These are phyloP conservation scores for Aureobasidium pullulans DNA, from an alignment of 2,329 filamentous ascomycete species.

Conservation along the genomic window DNA sequence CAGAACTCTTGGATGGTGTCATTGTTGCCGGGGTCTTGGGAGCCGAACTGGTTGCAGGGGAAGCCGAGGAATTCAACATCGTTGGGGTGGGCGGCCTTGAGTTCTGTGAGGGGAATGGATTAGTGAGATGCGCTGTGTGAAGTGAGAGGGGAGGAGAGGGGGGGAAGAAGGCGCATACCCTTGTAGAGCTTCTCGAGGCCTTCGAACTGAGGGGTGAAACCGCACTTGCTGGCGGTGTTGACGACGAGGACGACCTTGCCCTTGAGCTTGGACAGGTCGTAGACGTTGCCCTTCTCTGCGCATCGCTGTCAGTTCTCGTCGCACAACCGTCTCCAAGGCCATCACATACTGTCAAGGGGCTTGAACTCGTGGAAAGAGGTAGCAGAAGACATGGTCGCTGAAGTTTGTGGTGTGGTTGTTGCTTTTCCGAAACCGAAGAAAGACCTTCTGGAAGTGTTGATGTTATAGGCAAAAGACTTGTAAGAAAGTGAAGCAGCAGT, in stretches of 20 bases:
- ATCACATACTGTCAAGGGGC: constrained; percentile 65
- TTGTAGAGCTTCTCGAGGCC: constrained; percentile 90
- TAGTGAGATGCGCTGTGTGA: neutral
- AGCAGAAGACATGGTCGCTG: constrained; percentile 55
- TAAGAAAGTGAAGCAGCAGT: neutral
- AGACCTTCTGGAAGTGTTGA: neutral
- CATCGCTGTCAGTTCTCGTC: constrained; percentile 15
- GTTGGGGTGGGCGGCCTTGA: constrained; percentile 62
- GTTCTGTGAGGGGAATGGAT: constrained; percentile 29
- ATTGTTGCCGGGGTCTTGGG: constrained; percentile 74
- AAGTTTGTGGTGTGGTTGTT: neutral
- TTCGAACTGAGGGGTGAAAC: constrained; percentile 92
- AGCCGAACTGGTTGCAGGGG: constrained; percentile 95
- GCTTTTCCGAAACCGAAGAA: neutral
- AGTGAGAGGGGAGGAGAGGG: neutral
- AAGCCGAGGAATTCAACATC: constrained; percentile 88
- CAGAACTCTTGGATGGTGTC: constrained; percentile 63
- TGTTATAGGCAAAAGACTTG: neutral
- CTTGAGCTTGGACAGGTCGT: constrained; percentile 63
- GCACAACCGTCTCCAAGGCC: neutral
- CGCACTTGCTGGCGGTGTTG: constrained; percentile 98
- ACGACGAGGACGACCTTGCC: constrained; percentile 93
- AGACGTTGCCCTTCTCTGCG: constrained; percentile 64
- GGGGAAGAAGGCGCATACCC: constrained; percentile 20
- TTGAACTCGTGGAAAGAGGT: constrained; percentile 77